Base-by-base conservation (phyloP, 345 rosid genomes). In the Arabis alpina region DNA sequence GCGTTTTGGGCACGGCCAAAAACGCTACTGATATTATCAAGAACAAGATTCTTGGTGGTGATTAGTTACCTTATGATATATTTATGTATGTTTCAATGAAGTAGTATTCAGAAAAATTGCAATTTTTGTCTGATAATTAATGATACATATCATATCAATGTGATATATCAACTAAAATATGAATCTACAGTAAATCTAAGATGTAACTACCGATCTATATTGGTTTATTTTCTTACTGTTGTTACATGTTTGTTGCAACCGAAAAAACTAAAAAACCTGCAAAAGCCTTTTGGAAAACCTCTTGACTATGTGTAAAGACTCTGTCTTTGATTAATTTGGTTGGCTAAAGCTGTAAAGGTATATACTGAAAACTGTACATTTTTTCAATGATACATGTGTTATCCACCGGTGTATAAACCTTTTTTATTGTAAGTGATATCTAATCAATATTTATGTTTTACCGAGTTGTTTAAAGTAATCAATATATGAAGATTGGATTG, bases 11-110 rank as follows among this genome's bases (percentile, higher is more conserved):
- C 0, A 47, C 77, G 0, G 77, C 74, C 0, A 77, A 72, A 54
- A 72, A 54, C 1, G 77, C 70, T 42, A 72, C 77, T 0, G 74
- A 77, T 8, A 72, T 77, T 32, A 77, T 77, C 36, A 77, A 72
- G 13, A 72, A 77, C 43, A 77, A 77, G n/a, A 57, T 66, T 24
- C 58, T 62, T 54, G 73, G 76, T 1, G 56, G 56, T 3, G 54
- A 69, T 54, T 54, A 68, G 19, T 61, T 19, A 52, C 3, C 11
- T 40, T 23, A 24, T 36, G 9, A 37, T 64, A 7, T 36, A 34
- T 25, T 14, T 64, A 25, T 45, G 14, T 49, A 49, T 8, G 65
- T 64, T 13, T 49, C 15, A 72, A 55, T 64, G 14, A 57, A 53
- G 6, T 43, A 6, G 7, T 61, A 30, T 13, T 36, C 12, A 19